Evolutionary conservation across 331 rosid species (phyloP), one percentile per base, ranked within the genome.

Genomic region (Quercus lobata): DNA sequence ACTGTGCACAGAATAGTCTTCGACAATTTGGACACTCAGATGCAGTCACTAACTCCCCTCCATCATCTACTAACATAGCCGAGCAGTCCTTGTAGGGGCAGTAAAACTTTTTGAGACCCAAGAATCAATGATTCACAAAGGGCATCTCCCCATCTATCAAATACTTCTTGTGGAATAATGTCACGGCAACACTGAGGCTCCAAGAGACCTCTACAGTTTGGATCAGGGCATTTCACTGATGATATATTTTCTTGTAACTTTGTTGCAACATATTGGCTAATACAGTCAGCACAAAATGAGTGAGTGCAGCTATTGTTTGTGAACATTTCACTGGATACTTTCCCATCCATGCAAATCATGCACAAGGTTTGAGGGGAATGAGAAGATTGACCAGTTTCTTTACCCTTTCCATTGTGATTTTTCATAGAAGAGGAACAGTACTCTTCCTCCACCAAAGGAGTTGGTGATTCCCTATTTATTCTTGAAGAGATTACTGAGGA

Each of bases 1-100:
- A 89, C 65, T 71, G 85, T 0, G 94, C 97, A 41, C 97, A 94
- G 69, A 94, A 90, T 78, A 90, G 7, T 56, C 97, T 78, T 25
- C 85, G 56, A 21, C 96, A 90, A 41, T 73, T 71, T 1, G 86
- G 90, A 63, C 97, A 90, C 32, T 86, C 89, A 0, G 93, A 76
- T 22, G 16, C 21, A 2, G 90, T 91, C 80, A 93, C 84, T 10
- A 29, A 35, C 56, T 79, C 83, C 0, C 1, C 75, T 1, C 83
- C 94, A 6, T 93, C 91, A n/a, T 74, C 83, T 6, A 92, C 44
- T 66, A 90, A 16, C 91, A 83, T 27, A 3, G 87, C 87, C 5
- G 90, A 85, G 29, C 91, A 90, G 29, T 92, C 92, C 72, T 82
- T 81, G 14, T 78, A 90, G 0, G 93, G 96, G 62, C 97, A 92